A percentile compares a stretch with the other conserved stretches of the same genome.
These are phyloP conservation scores for Halocafeteria seosinensis DNA, from an alignment of 108 stramenopile genomes.

Conservation along the genomic window DNA sequence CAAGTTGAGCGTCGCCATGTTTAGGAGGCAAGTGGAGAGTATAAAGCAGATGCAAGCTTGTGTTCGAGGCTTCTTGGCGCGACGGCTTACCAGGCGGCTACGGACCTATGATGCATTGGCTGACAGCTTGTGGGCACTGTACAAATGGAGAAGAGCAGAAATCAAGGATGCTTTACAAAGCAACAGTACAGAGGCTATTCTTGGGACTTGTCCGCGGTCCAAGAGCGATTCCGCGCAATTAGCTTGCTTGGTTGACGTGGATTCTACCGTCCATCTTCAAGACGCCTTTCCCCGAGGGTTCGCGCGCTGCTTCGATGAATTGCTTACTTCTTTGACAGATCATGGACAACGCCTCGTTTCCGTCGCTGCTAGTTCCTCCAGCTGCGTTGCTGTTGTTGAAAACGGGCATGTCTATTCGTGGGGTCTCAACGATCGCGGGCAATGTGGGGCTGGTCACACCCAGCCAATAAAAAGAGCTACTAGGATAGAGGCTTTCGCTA, in stretches of 20 bases:
- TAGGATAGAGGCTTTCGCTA: background rate
- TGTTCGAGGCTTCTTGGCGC: background rate
- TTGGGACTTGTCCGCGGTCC: background rate
- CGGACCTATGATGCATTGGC: background rate
- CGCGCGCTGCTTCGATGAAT: background rate
- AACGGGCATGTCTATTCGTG: conserved; percentile 24
- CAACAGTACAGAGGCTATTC: background rate
- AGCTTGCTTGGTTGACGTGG: background rate
- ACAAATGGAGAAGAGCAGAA: background rate
- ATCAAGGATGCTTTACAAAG: background rate
- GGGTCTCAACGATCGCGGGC: conserved; percentile 18
- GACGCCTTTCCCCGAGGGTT: background rate
- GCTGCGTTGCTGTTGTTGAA: conserved; percentile 22
- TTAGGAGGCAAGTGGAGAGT: background rate
- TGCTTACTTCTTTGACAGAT: background rate
- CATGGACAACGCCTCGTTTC: background rate
- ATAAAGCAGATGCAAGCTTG: background rate
- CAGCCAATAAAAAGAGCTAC: background rate
- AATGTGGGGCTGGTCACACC: conserved; percentile 28
- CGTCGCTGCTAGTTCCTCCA: conserved; percentile 27
- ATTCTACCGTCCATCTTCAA: background rate
- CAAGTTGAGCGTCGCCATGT: background rate
- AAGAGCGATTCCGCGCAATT: too few relatives aligned
- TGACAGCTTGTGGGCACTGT: background rate
- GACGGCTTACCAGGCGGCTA: background rate